Evolutionary conservation across 2,329 filamentous ascomycete species (phyloP).

Genomic region (Blastomyces silverae): DNA sequence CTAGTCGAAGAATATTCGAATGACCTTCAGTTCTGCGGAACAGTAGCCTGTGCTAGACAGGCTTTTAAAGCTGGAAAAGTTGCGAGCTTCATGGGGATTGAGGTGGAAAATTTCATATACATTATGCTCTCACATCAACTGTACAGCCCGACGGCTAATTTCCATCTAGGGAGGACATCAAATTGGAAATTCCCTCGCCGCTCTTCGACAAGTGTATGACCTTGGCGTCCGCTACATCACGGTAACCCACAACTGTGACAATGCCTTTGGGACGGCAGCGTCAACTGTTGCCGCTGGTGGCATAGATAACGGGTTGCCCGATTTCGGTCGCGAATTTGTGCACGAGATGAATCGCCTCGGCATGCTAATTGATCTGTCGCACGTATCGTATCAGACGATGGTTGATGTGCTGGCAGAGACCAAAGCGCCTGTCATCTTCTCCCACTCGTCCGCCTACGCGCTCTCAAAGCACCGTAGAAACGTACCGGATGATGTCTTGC

Average conservation of each 20-base stretch:
- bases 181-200: conserved; percentile 25
- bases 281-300: conserved; percentile 21
- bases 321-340: conserved; percentile 24
- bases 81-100: conserved; percentile 25
- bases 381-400: conserved; percentile 27
- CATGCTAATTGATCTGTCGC: conserved; percentile 28
- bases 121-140: neutral
- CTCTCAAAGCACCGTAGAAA: conserved; percentile 34
- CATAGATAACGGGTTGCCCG: conserved; percentile 23
- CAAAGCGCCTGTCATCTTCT: conserved; percentile 26
- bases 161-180: conserved; percentile 26
- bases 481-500: conserved; percentile 39
- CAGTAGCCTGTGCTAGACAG: conserved; percentile 19
- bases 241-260: conserved; percentile 29
- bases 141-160: conserved; percentile 1
- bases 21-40: conserved; percentile 24
- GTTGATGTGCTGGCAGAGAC: conserved; percentile 23
- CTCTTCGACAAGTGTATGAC: conserved; percentile 20
- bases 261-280: conserved; percentile 27
- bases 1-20: conserved; percentile 23
- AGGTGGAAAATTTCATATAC: conserved; percentile 17
- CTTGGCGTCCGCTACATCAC: conserved; percentile 25
- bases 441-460: conserved; percentile 23
- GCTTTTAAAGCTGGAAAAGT: conserved; percentile 24
- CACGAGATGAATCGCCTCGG: conserved; percentile 28